Percentiles rank a stretch among this genome's conserved stretches.
phyloP scores from a whole-genome alignment of 169 alveolate species.

The Eimeria necatrix region DNA sequence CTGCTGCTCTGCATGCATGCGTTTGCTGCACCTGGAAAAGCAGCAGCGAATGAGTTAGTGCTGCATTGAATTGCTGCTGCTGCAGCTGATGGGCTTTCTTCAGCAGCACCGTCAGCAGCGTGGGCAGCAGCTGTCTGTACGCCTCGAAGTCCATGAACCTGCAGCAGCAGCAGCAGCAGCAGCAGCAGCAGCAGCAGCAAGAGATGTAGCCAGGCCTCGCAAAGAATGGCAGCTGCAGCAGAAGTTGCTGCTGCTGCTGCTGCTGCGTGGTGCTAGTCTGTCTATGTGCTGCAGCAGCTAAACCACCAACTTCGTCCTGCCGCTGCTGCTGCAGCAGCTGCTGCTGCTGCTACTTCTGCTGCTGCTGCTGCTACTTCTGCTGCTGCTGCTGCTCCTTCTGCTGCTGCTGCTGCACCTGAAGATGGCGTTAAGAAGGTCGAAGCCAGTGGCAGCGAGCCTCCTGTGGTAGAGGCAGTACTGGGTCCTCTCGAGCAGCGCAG shows the following conservation, averaged over 20 bases:
- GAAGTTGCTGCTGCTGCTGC: background rate
- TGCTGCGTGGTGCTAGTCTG: background rate
- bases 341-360: background rate
- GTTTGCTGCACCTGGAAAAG: constrained; percentile 58
- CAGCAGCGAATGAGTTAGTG: constrained; percentile 16
- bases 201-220: background rate
- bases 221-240: background rate
- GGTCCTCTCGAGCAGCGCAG: constrained; percentile 56
- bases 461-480: constrained; percentile 78
- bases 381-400: constrained; percentile 1
- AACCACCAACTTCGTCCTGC: background rate
- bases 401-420: constrained; percentile 51
- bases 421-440: constrained; percentile 75
- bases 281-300: background rate
- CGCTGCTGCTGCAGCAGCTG: background rate
- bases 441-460: constrained; percentile 43
- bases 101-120: constrained; percentile 76
- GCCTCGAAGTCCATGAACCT: constrained; percentile 14
- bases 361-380: background rate
- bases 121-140: constrained; percentile 18
- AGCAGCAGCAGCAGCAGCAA: background rate
- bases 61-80: background rate
- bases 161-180: constrained; percentile 5
- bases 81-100: constrained; percentile 70
- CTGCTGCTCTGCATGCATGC: background rate